Conservation (phyloP, 192 early-diverging fungal genomes). For the Coemansia sp. region DNA sequence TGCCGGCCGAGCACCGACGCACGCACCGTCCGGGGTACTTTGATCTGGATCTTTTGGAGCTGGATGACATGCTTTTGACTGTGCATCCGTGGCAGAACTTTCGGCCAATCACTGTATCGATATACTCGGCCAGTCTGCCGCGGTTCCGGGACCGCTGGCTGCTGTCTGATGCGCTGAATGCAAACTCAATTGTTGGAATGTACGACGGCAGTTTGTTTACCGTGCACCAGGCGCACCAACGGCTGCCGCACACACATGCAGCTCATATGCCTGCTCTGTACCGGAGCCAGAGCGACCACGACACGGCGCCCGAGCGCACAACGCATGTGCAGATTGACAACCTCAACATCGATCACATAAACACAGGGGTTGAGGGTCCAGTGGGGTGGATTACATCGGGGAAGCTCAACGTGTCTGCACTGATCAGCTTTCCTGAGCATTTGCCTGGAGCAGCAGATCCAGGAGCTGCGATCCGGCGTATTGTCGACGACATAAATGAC, state of each 20-base stretch:
- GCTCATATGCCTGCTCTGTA: background rate
- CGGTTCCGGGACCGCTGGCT: conserved; percentile 90
- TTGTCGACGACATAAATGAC: conserved; percentile 72
- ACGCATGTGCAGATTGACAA: conserved; percentile 83
- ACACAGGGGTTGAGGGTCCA: conserved; percentile 80
- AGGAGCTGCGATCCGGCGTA: conserved; percentile 56
- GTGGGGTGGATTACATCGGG: conserved; percentile 93
- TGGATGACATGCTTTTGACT: conserved; percentile 87
- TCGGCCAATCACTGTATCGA: conserved; percentile 81
- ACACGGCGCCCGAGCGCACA: conserved; percentile 12
- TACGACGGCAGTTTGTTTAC: conserved; percentile 95
- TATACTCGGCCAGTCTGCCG: conserved; percentile 83
- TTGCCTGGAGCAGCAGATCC: conserved; percentile 44
- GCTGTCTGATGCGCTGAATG: conserved; percentile 84
- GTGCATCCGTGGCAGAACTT: conserved; percentile 75
- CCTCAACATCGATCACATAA: conserved; percentile 88
- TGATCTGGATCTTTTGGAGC: conserved; percentile 74
- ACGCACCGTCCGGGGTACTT: conserved; percentile 75
- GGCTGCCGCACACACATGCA: conserved; percentile 5
- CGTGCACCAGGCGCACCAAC: conserved; percentile 81
- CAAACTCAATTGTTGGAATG: conserved; percentile 84
- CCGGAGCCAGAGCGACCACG: background rate
- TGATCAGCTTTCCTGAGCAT: conserved; percentile 64
- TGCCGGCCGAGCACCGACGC: conserved; percentile 61
- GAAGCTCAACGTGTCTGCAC: conserved; percentile 75